Percentiles rank a stretch among this genome's conserved stretches.
Evolutionary conservation across 257 asterid species (phyloP).

Genomic region (Lantana camara): DNA sequence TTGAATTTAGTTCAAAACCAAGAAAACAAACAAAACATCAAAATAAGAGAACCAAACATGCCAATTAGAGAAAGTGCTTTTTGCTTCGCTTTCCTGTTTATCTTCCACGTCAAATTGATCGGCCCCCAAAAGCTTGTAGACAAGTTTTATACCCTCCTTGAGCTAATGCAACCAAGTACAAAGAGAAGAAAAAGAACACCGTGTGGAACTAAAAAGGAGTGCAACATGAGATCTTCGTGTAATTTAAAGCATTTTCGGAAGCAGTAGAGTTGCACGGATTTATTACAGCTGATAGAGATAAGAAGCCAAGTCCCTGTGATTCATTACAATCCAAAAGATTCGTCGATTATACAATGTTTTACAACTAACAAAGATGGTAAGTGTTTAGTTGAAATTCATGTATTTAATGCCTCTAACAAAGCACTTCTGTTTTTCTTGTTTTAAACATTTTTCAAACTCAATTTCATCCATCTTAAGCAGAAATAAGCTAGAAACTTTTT

Average conservation of each 20-base stretch:
- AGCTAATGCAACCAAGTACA: slow-evolving; percentile 39
- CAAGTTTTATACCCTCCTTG: slow-evolving; percentile 50
- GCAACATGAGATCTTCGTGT: slow-evolving; percentile 22
- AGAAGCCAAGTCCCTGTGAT: no score
- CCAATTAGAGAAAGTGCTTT: slow-evolving; percentile 55
- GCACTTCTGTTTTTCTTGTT: no score
- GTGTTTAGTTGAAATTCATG: no score
- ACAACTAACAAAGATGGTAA: no score
- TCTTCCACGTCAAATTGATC: slow-evolving; percentile 48
- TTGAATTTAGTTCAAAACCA: slow-evolving; percentile 38
- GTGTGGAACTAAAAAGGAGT: slow-evolving; percentile 28
- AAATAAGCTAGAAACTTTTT: no score
- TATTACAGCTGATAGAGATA: no score
- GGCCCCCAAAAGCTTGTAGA: slow-evolving; percentile 50
- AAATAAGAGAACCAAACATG: slow-evolving; percentile 26
- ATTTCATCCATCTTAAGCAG: no score
- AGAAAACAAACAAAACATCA: slow-evolving; percentile 25
- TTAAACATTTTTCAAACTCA: no score
- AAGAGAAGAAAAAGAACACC: slow-evolving; percentile 34
- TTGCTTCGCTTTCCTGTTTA: slow-evolving; percentile 29
- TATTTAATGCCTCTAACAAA: no score
- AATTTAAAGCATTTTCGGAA: not conserved
- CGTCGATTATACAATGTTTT: no score
- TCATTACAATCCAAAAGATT: no score
- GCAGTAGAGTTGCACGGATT: no score